phyloP scores from a whole-genome alignment of 1,284 basidiomycete genomes.

The Singerocomus inundabilis region DNA sequence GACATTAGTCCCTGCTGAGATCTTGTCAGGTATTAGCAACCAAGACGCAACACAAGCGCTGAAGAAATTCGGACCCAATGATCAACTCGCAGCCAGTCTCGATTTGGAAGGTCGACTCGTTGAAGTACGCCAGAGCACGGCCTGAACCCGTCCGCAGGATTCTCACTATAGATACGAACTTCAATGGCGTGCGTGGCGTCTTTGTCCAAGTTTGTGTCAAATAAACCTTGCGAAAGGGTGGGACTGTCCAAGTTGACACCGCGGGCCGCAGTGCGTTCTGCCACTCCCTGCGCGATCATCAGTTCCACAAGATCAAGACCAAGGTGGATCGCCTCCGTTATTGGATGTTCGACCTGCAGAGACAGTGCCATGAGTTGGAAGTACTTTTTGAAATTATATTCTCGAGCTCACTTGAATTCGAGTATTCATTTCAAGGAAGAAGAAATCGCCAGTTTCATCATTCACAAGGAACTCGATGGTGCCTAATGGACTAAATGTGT shows the following conservation, averaged over 20 bases:
- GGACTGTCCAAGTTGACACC: slow-evolving; percentile 16
- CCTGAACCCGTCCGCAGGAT: slow-evolving; percentile 55
- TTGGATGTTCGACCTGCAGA: slow-evolving; percentile 62
- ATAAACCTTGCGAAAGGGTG: slow-evolving; percentile 24
- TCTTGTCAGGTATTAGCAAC: slow-evolving; percentile 28
- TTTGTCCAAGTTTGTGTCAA: slow-evolving; percentile 20
- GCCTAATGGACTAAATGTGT: too few relatives aligned
- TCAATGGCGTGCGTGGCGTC: slow-evolving; percentile 52
- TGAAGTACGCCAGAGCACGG: slow-evolving; percentile 67
- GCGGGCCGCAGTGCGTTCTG: slow-evolving; percentile 27
- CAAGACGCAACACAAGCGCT: neutral
- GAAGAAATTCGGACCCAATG: slow-evolving; percentile 43
- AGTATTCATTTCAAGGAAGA: slow-evolving; percentile 77
- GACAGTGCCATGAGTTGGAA: neutral
- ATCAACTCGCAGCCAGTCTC: slow-evolving; percentile 53
- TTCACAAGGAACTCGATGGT: slow-evolving; percentile 72
- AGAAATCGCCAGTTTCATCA: slow-evolving; percentile 52
- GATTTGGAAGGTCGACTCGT: slow-evolving; percentile 44
- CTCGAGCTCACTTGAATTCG: slow-evolving; percentile 51
- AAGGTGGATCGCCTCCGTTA: slow-evolving; percentile 60
- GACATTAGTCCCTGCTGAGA: slow-evolving; percentile 51
- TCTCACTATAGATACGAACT: slow-evolving; percentile 65
- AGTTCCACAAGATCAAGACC: slow-evolving; percentile 64
- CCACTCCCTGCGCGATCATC: slow-evolving; percentile 59
- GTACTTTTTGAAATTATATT: neutral